phyloP scores from a whole-genome alignment of 495 filamentous ascomycete genomes.

The Schizothecium vesticola region DNA sequence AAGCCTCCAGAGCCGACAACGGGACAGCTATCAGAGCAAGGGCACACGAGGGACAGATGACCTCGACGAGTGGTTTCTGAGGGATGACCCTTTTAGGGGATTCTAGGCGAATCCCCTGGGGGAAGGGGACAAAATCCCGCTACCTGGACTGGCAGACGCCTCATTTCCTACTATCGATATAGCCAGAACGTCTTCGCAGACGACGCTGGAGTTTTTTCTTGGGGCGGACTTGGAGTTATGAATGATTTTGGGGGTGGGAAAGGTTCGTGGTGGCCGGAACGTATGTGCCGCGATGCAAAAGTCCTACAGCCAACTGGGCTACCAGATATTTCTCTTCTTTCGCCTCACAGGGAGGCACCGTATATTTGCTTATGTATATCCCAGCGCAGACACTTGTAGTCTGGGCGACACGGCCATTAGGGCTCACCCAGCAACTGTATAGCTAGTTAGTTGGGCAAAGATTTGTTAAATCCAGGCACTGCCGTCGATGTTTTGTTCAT shows the following conservation, averaged over 20 bases:
- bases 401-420: background rate
- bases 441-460: background rate
- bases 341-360: background rate
- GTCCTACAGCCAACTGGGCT: background rate
- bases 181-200: background rate
- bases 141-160: conserved; percentile 9
- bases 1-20: conserved; percentile 38
- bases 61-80: conserved; percentile 41
- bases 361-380: background rate
- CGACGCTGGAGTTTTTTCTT: background rate
- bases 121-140: background rate
- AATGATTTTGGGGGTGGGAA: background rate
- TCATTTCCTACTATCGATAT: conserved; percentile 1
- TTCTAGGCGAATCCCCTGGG: conserved; percentile 28
- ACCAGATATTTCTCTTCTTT: background rate
- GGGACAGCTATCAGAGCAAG: conserved; percentile 45
- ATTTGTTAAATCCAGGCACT: background rate
- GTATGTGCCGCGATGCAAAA: background rate
- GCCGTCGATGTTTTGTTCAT: background rate
- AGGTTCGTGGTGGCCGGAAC: background rate
- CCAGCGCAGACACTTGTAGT: background rate
- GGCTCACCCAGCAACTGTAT: background rate
- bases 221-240: background rate
- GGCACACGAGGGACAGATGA: conserved; percentile 40
- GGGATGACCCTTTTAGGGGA: conserved; percentile 45